These are phyloP conservation scores for Symbiodinium pilosum DNA, from an alignment of 73 alveolate species.

Conservation along the genomic window DNA sequence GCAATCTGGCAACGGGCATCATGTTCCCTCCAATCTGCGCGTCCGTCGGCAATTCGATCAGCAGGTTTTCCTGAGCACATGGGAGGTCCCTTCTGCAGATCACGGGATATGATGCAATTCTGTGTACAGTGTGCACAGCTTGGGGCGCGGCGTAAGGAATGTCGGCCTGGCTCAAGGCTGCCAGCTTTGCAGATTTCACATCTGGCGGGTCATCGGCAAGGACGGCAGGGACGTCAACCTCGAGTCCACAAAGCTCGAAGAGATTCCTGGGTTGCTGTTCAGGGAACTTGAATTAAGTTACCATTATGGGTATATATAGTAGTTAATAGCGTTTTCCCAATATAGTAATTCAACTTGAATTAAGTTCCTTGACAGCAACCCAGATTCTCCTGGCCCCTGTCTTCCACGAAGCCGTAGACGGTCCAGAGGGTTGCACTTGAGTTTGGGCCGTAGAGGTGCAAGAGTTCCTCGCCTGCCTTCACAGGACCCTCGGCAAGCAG, in stretches of 20 bases:
- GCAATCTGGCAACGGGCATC: constrained; percentile 80
- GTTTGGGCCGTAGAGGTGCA: constrained; percentile 48
- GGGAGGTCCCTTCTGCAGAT: neutral
- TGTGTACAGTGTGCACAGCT: neutral
- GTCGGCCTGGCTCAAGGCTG: neutral
- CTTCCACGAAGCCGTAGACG: constrained; percentile 68
- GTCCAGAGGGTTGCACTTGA: constrained; percentile 77
- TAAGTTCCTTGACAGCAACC: no score
- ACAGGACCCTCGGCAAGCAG: constrained; percentile 39
- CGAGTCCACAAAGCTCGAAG: constrained; percentile 41
- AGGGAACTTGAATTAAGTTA: neutral
- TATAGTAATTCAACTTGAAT: no score
- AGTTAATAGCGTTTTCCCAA: no score
- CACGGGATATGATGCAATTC: no score
- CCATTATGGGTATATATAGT: no score
- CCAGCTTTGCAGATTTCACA: neutral
- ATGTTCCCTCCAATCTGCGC: constrained; percentile 45
- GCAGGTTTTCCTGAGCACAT: neutral
- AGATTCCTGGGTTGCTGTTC: neutral
- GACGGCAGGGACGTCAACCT: neutral
- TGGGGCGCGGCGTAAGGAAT: neutral
- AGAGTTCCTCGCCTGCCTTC: constrained; percentile 31
- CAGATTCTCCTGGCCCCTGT: neutral
- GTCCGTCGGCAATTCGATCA: constrained; percentile 47
- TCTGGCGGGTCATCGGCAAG: neutral